Evolutionary conservation across 805 yeast species (phyloP).

Genomic region (Spathaspora boniae): DNA sequence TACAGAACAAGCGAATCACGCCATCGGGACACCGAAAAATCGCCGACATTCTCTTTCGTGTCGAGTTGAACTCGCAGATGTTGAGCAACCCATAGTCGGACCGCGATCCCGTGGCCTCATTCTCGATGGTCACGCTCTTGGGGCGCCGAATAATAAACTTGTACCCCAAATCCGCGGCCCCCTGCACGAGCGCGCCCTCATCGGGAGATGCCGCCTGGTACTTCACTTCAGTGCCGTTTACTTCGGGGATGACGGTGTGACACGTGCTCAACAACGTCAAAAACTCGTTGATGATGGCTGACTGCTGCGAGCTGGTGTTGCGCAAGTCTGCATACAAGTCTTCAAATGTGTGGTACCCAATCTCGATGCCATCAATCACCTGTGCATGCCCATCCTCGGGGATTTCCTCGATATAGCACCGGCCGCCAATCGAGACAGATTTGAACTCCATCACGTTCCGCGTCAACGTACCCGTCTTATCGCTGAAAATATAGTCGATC

Average conservation of each 20-base stretch:
- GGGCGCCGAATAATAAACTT: constrained; percentile 85
- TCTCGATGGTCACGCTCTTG: constrained; percentile 64
- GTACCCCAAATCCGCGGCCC: constrained; percentile 88
- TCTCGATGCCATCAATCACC: constrained; percentile 70
- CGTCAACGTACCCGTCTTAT: constrained; percentile 95
- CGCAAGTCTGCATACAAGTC: constrained; percentile 49
- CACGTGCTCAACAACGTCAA: constrained; percentile 84
- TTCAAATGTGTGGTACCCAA: constrained; percentile 72
- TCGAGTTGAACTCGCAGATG: constrained; percentile 94
- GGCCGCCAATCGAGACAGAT: constrained; percentile 89
- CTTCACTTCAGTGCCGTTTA: constrained; percentile 66
- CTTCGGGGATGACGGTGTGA: constrained; percentile 96
- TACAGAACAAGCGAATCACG: constrained; percentile 78
- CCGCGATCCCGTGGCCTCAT: constrained; percentile 41
- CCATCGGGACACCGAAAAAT: constrained; percentile 95
- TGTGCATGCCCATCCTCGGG: constrained; percentile 86
- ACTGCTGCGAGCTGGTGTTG: constrained; percentile 42
- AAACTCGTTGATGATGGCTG: constrained; percentile 64
- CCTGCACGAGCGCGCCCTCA: constrained; percentile 97
- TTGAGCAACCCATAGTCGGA: constrained; percentile 75
- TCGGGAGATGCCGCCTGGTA: constrained; percentile 99
- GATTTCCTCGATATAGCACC: constrained; percentile 78
- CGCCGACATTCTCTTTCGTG: constrained; percentile 97
- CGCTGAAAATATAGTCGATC: constrained; percentile 92
- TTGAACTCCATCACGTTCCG: constrained; percentile 96